Percentiles rank a stretch among this genome's conserved stretches.
phyloP scores from a whole-genome alignment of 306 rosid genomes.

The Pyrus betulifolia region DNA sequence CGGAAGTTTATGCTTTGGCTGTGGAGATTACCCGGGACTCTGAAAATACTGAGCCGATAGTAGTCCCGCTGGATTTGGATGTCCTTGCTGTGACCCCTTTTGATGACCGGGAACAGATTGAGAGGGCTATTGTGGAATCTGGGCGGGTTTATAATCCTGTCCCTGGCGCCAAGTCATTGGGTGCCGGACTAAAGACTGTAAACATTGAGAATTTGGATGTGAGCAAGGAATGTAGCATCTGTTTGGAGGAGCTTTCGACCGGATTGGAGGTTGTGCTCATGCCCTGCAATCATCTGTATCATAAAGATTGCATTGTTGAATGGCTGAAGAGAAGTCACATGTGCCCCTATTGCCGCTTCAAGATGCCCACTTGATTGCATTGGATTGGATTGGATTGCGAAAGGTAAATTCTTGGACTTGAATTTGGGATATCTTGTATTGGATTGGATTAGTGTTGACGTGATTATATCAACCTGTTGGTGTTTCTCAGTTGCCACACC shows the following conservation, averaged over 20 bases:
- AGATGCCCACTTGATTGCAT: conserved; percentile 19
- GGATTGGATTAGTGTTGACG: not conserved
- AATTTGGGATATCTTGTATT: not conserved
- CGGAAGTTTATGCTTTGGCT: conserved; percentile 6
- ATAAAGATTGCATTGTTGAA: conserved; percentile 27
- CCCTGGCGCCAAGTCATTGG: conserved; percentile 12
- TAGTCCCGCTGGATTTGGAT: conserved; percentile 10
- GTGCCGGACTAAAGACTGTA: conserved; percentile 17
- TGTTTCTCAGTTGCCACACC: not conserved
- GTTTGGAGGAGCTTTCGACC: conserved; percentile 26
- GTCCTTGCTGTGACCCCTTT: conserved; percentile 22
- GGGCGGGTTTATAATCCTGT: conserved; percentile 3
- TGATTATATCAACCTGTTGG: not conserved
- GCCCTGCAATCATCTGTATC: conserved; percentile 32
- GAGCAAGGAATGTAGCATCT: conserved; percentile 18
- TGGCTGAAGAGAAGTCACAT: conserved; percentile 21
- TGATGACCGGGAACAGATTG: conserved; percentile 21
- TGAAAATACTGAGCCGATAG: not conserved
- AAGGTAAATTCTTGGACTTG: not conserved
- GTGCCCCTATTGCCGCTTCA: conserved; percentile 29
- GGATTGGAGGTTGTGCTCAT: conserved; percentile 18
- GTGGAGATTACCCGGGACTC: not conserved
- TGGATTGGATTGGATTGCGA: not conserved
- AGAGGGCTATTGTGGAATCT: conserved; percentile 13
- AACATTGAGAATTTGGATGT: conserved; percentile 8